Base-by-base conservation (phyloP, 805 yeast species). In the Saccharomycopsis malanga region DNA sequence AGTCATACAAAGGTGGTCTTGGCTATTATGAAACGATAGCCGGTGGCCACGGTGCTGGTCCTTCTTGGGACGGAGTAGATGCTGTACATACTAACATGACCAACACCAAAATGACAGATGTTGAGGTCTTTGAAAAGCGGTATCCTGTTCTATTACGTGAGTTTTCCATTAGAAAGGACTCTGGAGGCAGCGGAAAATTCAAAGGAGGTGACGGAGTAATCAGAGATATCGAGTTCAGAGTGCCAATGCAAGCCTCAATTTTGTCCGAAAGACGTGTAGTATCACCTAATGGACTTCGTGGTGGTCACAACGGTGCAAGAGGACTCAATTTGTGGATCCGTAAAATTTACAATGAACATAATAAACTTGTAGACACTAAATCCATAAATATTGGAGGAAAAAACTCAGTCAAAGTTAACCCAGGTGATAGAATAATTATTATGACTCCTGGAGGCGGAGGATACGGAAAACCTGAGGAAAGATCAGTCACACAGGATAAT, bases 71-170 rank as follows among this genome's bases (percentile, higher is more conserved):
- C 56, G 96, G 96, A 39, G 83, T 81, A 44, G 74, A 82, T 50
- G 96, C 87, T n/a, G 94, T 88, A 2, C 96, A 88, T 58, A 85
- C 94, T 4, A 93, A 88, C 62, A 88, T 91, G 81, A 89, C 96
- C 23, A 88, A 88, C 64, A 88, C 97, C 1, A 73, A 95, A 58
- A 86, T 88, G 64, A 88, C 97, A 0, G 97, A 88, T 61, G 81
- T 88, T 4, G 97, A 88, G 63, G 74, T 88, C 10, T 81, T 88
- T 59, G 96, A 88, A 62, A 81, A 83, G 61, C 69, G 96, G 44
- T 88, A 88, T 58, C 96, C 97, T 0, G 89, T 86, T 5, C 65
- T 88, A 6, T 63, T 88, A 27, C 77, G 74, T 49, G 82, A 84
- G 58, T 89, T 83, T 57, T 70, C 84, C 0, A 70, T 88, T 18